Evolutionary conservation across 257 asterid genomes (phyloP).

Genomic region (Euphrasia confusa): DNA sequence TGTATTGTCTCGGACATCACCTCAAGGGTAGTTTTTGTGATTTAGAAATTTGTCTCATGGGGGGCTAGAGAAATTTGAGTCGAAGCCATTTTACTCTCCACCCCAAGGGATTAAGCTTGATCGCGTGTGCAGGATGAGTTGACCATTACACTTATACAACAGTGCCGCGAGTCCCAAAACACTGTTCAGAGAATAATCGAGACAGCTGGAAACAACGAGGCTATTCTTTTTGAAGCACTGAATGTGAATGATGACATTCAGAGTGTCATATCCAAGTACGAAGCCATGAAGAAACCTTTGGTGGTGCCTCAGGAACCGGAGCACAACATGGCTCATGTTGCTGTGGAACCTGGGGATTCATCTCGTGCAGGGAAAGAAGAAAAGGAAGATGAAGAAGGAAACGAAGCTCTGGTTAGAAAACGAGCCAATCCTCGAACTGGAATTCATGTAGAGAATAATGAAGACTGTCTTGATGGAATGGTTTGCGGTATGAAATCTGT

Average conservation of each 20-base stretch:
- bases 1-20: background rate
- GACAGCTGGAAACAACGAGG: slow-evolving; percentile 75
- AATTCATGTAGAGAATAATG: slow-evolving; percentile 42
- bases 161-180: slow-evolving; percentile 72
- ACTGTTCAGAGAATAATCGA: slow-evolving; percentile 73
- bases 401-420: slow-evolving; percentile 50
- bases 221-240: slow-evolving; percentile 87
- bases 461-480: slow-evolving; percentile 85
- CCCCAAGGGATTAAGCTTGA: slow-evolving; percentile 6
- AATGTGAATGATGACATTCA: slow-evolving; percentile 86
- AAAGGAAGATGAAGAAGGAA: slow-evolving; percentile 21
- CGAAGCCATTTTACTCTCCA: background rate
- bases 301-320: slow-evolving; percentile 50
- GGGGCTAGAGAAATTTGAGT: too few relatives aligned
- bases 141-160: slow-evolving; percentile 64
- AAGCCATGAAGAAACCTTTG: slow-evolving; percentile 58
- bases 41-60: too few relatives aligned
- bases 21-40: background rate
- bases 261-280: slow-evolving; percentile 61
- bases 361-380: slow-evolving; percentile 32
- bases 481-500: slow-evolving; percentile 56
- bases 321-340: slow-evolving; percentile 74
- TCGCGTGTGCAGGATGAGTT: slow-evolving; percentile 64
- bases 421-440: slow-evolving; percentile 38
- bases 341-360: slow-evolving; percentile 63